Base-by-base conservation (phyloP, 257 asterid genomes). In the Rehmannia glutinosa region DNA sequence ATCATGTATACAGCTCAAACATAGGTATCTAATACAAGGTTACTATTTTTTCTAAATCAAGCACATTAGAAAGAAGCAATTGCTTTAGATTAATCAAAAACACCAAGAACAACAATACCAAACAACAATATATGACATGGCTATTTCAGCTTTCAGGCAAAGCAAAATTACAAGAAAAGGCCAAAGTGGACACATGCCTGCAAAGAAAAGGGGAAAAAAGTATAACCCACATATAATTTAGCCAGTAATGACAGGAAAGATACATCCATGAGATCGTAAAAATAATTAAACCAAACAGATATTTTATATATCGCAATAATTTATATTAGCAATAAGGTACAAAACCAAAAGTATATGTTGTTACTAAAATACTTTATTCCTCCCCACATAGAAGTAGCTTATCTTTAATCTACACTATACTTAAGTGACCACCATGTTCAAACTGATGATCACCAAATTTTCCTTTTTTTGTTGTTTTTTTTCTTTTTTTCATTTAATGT, bases 271-370 rank as follows among this genome's bases (percentile, higher is more conserved):
- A 35, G 58, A 47, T 36, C 8, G 13, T 1, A n/a, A 21, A 21
- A 64, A 58, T 54, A 71, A 66, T 24, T 19, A 16, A 51, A 51
- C 33, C 66, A 51, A 55, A 42, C 43, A 62, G 57, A 62, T 39
- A 42, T 35, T 64, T n/a, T 5, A 42, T 36, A 23, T 9, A 42
- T 8, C 41, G 43, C 54, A 54, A 49, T 35, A 59, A 32, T 13
- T 13, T 15, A 38, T 19, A 46, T 8, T 25, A 62, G 66, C 41
- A 41, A 28, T 19, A 25, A 30, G 50, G 30, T 10, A 57, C 16
- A 41, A 41, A 41, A 43, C n/a, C n/a, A n/a, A n/a, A n/a, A n/a
- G n/a, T n/a, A n/a, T n/a, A n/a, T n/a, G n/a, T n/a, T n/a, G n/a
- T n/a, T n/a, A n/a, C n/a, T n/a, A n/a, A n/a, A n/a, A n/a, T n/a